Evolutionary conservation across 2,329 filamentous ascomycete genomes (phyloP), one percentile per base, ranked within the genome.

Genomic region (Epichloe sibirici): DNA sequence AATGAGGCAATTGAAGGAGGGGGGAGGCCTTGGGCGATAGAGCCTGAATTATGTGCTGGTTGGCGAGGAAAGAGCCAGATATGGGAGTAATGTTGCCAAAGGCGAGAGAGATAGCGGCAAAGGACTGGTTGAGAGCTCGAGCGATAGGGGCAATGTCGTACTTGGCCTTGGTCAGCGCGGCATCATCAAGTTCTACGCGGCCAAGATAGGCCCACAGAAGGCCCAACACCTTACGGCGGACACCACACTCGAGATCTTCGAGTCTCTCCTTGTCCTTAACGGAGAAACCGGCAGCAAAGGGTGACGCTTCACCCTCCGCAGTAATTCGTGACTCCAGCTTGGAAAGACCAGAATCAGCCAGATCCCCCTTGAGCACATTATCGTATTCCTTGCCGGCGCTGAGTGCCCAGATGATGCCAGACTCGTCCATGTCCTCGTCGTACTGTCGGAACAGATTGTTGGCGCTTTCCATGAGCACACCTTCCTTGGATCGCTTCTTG

Each of bases 151-250:
- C 90, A 56, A 93, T 82, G 66, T 93, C 85, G 66, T 86, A 90
- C 73, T 97, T 98, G 68, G 90, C 83, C 65, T 83, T 83, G 62
- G 95, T 85, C 51, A 96, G 76, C 35, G 78, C 75, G 51, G 79
- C 69, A 62, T 95, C 90, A 44, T 86, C 85, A 25, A 98, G 79
- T 62, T 95, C 88, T 52, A 95, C 76, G 46, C 93, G 86, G 55
- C 88, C 88, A 47, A 97, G 79, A 66, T 98, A 97, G 43, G 93
- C 90, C 93, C 94, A 98, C 15, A 98, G 76, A 53, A 98, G 76
- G 49, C 86, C 88, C 45, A 97, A 75, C 7, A 89, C 85, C 75
- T 97, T 97, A 63, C 93, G 80, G 59, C 88, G 84, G 25, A 82
- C 78, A 40, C 85, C 83, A 58, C 86, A 85, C 48, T 97, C 93